Percentiles rank a stretch among this genome's conserved stretches.
phyloP scores from a whole-genome alignment of 2,329 filamentous ascomycete species.

The Xylariaceae sp. region DNA sequence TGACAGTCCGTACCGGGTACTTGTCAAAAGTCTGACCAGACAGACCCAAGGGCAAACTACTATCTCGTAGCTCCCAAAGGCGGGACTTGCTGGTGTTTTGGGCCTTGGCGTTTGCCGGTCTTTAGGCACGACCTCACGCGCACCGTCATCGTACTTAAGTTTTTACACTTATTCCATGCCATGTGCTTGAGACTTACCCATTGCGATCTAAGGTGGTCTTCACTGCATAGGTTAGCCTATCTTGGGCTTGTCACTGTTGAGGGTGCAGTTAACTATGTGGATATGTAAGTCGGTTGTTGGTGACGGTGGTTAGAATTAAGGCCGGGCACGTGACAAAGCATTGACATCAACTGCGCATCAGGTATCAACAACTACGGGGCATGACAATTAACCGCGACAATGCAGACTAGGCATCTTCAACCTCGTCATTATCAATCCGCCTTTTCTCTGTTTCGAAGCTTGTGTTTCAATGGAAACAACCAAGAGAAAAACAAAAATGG shows the following conservation, averaged over 20 bases:
- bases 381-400: too few species aligned
- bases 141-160: not conserved
- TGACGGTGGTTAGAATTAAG: not conserved
- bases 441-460: too few species aligned
- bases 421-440: too few species aligned
- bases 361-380: not conserved
- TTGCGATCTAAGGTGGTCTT: not conserved
- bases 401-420: too few species aligned
- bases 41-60: too few species aligned
- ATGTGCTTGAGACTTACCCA: not conserved
- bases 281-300: not conserved
- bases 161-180: not conserved
- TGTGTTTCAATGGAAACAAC: not conserved
- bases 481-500: not conserved
- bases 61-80: too few species aligned
- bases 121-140: too few species aligned
- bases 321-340: not conserved
- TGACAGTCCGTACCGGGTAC: too few species aligned
- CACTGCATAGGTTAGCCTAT: not conserved
- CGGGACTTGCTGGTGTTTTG: too few species aligned
- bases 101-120: too few species aligned
- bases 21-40: too few species aligned
- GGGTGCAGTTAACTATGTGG: not conserved
- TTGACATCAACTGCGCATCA: not conserved
- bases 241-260: not conserved